phyloP scores from a whole-genome alignment of 495 filamentous ascomycete species.

The Hypoxylon rickii region DNA sequence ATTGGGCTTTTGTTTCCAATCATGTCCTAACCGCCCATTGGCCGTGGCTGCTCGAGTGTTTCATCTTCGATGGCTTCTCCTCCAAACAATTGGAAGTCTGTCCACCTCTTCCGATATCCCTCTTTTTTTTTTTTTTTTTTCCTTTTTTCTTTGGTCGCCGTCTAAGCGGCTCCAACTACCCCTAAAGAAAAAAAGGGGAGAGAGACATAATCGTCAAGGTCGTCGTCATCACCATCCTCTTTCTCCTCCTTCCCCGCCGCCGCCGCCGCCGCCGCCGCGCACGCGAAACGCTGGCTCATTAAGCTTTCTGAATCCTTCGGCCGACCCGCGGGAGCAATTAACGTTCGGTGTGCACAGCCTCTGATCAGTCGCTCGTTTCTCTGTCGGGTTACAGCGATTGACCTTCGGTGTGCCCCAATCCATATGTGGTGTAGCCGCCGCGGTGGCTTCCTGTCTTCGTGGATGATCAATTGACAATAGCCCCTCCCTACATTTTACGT shows the following conservation, averaged over 20 bases:
- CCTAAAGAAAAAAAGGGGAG: no score
- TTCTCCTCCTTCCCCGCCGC: background rate
- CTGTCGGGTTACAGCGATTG: no score
- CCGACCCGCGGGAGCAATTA: background rate
- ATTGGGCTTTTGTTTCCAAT: slow-evolving; percentile 25
- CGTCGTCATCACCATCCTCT: background rate
- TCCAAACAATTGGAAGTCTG: no score
- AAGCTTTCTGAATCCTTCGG: background rate
- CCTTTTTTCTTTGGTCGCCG: background rate
- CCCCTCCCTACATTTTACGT: background rate
- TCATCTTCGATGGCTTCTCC: slow-evolving; percentile 24
- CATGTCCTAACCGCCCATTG: slow-evolving; percentile 5
- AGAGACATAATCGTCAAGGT: background rate
- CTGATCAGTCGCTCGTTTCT: no score
- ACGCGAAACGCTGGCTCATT: background rate
- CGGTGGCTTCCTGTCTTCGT: no score
- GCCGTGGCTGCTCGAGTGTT: slow-evolving; percentile 26
- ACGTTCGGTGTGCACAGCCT: no score
- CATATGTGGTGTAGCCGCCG: no score
- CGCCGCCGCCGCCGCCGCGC: no score
- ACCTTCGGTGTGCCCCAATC: no score
- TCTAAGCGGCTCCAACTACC: no score
- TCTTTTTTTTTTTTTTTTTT: background rate
- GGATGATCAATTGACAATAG: no score
- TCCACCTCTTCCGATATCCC: no score